phyloP scores from a whole-genome alignment of 192 early-diverging fungal genomes.

The Haplosporangium gracile region DNA sequence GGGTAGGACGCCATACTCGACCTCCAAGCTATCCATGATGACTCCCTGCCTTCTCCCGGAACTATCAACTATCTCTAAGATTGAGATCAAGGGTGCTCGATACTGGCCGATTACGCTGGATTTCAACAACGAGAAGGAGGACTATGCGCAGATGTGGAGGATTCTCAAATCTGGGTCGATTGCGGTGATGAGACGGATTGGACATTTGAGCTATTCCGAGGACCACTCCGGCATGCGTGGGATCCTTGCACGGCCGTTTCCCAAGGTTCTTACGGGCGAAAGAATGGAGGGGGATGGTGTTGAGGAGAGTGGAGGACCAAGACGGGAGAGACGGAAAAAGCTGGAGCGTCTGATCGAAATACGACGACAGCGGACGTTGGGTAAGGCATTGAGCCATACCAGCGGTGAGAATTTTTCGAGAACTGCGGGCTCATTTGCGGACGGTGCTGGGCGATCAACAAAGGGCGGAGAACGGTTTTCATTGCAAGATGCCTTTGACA shows the following conservation, averaged over 20 bases:
- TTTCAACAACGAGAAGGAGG: slow-evolving; percentile 44
- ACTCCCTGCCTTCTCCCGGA: slow-evolving; percentile 75
- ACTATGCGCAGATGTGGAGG: slow-evolving; percentile 34
- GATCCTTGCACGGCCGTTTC: slow-evolving; percentile 44
- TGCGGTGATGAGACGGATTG: slow-evolving; percentile 60
- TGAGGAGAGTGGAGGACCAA: slow-evolving; percentile 4
- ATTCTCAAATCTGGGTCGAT: slow-evolving; percentile 55
- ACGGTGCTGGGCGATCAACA: neutral
- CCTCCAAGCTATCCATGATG: slow-evolving; percentile 45
- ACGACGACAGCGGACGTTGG: neutral
- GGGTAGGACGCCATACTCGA: slow-evolving; percentile 2
- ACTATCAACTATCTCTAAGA: slow-evolving; percentile 60
- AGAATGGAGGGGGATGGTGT: neutral
- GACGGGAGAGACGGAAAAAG: slow-evolving; percentile 7
- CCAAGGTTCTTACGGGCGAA: slow-evolving; percentile 26
- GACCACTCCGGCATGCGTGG: slow-evolving; percentile 43
- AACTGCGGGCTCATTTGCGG: neutral
- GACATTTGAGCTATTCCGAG: slow-evolving; percentile 62
- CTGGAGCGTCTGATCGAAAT: neutral
- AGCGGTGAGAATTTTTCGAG: neutral
- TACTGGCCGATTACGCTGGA: slow-evolving; percentile 68
- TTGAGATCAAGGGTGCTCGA: slow-evolving; percentile 67
- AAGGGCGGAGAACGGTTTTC: neutral
- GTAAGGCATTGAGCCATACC: neutral
- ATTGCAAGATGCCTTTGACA: neutral